Evolutionary conservation across 345 rosid genomes (phyloP), one percentile per base, ranked within the genome.

Genomic region (Theobroma cacao): DNA sequence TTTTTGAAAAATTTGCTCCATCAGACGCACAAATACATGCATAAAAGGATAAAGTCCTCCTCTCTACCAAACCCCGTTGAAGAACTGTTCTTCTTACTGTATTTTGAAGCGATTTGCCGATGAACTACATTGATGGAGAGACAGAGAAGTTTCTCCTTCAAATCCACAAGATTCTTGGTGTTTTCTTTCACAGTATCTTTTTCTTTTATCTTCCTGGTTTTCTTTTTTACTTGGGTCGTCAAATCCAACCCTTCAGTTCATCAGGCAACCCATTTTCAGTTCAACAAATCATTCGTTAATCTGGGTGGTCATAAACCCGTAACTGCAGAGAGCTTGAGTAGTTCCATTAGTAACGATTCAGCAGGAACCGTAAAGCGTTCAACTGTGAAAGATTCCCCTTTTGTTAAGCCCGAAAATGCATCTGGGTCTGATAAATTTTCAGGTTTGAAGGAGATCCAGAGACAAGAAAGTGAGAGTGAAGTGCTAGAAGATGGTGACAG

Each of bases 131-230:
- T 28, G 66, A 95, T 95, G 99, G 98, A 93, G 82, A 90, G 93
- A 82, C 97, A 89, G 76, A 80, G 84, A 79, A 95, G 95, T 85
- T 93, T 93, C 89, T 83, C 87, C 48, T 77, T 90, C 47, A 95
- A 89, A 84, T 83, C 95, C 82, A 81, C 92, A 0, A 87, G 90
- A 80, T 78, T 86, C 75, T 85, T 91, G 67, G 84, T 83, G 26
- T 84, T 92, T 36, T 80, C 88, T 74, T 79, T 89, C 69, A 66
- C 89, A 5, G 41, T 93, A 75, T 91, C 90, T 22, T 85, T 87
- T 81, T 91, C 91, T 74, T 63, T 93, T 36, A 59, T 88, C 85
- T 83, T 91, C 83, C 75, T 95, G 67, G 36, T 80, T 62, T 75
- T 88, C 84, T 86, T 93, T 79, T 88, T 92, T 41, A 13, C 76